Base-by-base conservation (phyloP, 2,329 filamentous ascomycete species). In the Verticillium zaregamsianum region DNA sequence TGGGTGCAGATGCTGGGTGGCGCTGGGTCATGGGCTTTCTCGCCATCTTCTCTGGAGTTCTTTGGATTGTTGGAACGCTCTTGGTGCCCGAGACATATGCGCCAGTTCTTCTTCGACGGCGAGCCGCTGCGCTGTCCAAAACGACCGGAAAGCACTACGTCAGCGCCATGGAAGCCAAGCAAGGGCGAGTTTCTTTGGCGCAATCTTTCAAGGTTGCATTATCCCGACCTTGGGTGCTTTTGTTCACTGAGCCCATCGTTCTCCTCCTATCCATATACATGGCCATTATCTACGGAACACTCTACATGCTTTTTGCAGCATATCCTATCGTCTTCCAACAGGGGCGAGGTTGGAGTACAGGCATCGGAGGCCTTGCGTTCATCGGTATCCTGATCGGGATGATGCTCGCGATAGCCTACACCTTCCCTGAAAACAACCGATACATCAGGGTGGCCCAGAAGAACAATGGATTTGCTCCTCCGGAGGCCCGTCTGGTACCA, bases 161-260 rank as follows among this genome's bases (percentile, higher is more conserved):
- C 14, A 71, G 66, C 0, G 62, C 49, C 3, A 79, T 85, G 83
- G 59, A 81, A 80, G 64, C 70, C 82, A 62, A 82, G 86, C 65
- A 78, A 82, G 37, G 61, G 8, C 64, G 60, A 37, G 66, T 60
- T 17, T 64, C 65, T 0, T 35, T 67, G 3, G 20, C 83, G 8
- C 85, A 83, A 35, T 83, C 85, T 75, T 66, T 86, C 5, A 66
- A 62, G 59, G 55, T 23, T 9, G 68, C 67, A 0, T 73, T 59
- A 78, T 81, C 17, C 58, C 81, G 89, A 3, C 89, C 90, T 1
- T 90, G 88, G 86, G 77, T 88, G 55, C 80, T 92, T 59, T 80
- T 92, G 8, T 88, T 91, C 77, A 77, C 77, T 61, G 89, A 92
- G 69, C 89, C 89, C 2, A 91, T 91, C 67, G 88, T 91, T 31